Evolutionary conservation across 805 yeast species (phyloP).

Genomic region (Lachancea nothofagi): DNA sequence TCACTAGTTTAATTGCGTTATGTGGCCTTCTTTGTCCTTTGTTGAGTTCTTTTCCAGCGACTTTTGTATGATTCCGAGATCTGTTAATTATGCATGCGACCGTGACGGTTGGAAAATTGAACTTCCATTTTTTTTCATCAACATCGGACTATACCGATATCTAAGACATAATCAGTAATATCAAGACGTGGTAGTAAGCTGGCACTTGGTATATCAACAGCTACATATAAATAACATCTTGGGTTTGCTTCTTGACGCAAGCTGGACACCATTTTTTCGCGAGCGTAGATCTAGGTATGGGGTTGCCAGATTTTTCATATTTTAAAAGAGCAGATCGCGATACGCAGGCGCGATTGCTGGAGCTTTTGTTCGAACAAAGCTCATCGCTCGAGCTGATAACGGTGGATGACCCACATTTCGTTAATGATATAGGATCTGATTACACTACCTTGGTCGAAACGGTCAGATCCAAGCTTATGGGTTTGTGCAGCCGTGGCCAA

Average conservation of each 20-base stretch:
- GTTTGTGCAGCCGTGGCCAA: conserved; percentile 27
- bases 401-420: conserved; percentile 11
- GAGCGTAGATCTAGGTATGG: neutral
- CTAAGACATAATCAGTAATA: too few species aligned
- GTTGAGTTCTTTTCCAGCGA: too few species aligned
- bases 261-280: too few species aligned
- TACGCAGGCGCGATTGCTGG: conserved; percentile 14
- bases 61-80: too few species aligned
- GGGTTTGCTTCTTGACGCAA: too few species aligned
- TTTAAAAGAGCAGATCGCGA: conserved; percentile 7
- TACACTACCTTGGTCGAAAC: conserved; percentile 42
- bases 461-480: conserved; percentile 37
- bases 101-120: too few species aligned
- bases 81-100: too few species aligned
- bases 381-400: conserved; percentile 18
- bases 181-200: too few species aligned
- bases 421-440: conserved; percentile 17
- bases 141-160: conserved; percentile 4
- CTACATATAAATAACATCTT: too few species aligned
- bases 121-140: neutral
- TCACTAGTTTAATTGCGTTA: neutral
- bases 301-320: conserved; percentile 5
- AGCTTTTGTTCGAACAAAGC: conserved; percentile 21
- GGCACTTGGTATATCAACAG: too few species aligned
- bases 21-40: too few species aligned